Percentiles rank a stretch among this genome's conserved stretches.
Evolutionary conservation across 768 basidiomycete species (phyloP).

Genomic region (Rhodotorula kratochvilovae): DNA sequence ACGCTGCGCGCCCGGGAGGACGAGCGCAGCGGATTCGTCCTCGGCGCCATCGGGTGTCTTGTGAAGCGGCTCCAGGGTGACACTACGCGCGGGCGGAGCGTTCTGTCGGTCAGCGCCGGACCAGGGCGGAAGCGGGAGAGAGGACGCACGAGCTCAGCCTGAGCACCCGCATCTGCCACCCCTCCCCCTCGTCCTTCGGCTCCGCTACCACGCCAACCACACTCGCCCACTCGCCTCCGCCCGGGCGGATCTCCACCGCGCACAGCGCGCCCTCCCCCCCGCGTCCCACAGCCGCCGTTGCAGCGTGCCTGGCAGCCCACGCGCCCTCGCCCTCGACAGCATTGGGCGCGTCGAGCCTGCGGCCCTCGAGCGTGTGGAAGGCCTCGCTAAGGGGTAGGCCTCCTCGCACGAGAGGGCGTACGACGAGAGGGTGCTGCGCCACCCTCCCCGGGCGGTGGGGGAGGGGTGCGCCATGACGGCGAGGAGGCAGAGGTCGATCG

Average conservation of each 20-base stretch:
- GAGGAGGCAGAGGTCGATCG: conserved; percentile 26
- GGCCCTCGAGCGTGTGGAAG: conserved; percentile 15
- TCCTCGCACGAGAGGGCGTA: conserved; percentile 7
- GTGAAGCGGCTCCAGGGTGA: conserved; percentile 7
- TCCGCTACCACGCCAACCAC: background rate
- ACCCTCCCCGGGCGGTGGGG: background rate
- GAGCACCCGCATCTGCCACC: background rate
- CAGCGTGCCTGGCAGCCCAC: background rate
- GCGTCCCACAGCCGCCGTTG: background rate
- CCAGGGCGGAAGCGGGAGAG: too few species aligned
- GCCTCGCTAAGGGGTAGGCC: conserved; percentile 16
- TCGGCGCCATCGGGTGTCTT: background rate
- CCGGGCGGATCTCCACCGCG: conserved; percentile 4
- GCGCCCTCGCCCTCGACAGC: background rate
- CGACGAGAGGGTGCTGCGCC: background rate
- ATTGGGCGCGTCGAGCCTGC: conserved; percentile 2
- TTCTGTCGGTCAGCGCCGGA: background rate
- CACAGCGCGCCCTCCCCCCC: background rate
- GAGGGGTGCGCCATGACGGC: conserved; percentile 11
- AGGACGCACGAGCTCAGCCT: conserved; percentile 4
- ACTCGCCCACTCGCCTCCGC: conserved; percentile 17
- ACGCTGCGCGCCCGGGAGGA: background rate
- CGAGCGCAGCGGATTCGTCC: background rate
- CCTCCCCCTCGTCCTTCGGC: background rate
- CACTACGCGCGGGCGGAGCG: background rate